A percentile compares a stretch with the other conserved stretches of the same genome.
Conservation (phyloP, 768 basidiomycete species). For the Kondoa subrosea region DNA sequence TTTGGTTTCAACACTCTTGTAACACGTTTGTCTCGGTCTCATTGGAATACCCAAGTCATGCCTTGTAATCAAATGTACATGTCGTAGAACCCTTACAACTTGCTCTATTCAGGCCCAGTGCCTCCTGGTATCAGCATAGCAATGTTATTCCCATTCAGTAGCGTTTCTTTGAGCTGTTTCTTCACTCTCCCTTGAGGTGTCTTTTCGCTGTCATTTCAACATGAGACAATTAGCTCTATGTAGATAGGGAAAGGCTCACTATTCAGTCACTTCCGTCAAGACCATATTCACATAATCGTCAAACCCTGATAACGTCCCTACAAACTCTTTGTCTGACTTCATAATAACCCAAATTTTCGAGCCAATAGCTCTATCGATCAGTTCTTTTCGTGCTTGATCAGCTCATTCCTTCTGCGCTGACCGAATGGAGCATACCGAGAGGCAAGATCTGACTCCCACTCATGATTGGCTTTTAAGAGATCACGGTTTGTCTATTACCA, state of each 20-base stretch:
- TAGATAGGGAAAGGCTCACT: conserved; percentile 40
- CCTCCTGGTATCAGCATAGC: background rate
- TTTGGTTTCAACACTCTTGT: too few relatives aligned
- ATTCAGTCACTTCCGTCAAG: conserved; percentile 84
- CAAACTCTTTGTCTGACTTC: conserved; percentile 91
- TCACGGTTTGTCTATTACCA: background rate
- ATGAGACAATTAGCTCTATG: conserved; percentile 1
- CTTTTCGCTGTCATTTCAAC: conserved; percentile 44
- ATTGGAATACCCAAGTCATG: too few relatives aligned
- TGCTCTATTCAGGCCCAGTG: background rate
- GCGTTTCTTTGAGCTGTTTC: conserved; percentile 66
- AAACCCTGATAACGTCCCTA: conserved; percentile 78
- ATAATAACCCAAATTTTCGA: conserved; percentile 94
- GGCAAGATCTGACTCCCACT: background rate
- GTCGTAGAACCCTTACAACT: too few relatives aligned
- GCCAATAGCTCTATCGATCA: conserved; percentile 91
- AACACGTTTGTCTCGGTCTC: too few relatives aligned
- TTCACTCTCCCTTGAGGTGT: conserved; percentile 56
- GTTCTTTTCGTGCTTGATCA: conserved; percentile 40
- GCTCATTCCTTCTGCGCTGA: background rate
- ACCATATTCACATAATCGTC: conserved; percentile 77
- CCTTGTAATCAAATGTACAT: too few relatives aligned
- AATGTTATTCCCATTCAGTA: conserved; percentile 84
- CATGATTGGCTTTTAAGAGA: background rate
- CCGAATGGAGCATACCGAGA: background rate